Base-by-base conservation (phyloP, 2,329 filamentous ascomycete genomes). In the Pseudogymnoascus sp. region DNA sequence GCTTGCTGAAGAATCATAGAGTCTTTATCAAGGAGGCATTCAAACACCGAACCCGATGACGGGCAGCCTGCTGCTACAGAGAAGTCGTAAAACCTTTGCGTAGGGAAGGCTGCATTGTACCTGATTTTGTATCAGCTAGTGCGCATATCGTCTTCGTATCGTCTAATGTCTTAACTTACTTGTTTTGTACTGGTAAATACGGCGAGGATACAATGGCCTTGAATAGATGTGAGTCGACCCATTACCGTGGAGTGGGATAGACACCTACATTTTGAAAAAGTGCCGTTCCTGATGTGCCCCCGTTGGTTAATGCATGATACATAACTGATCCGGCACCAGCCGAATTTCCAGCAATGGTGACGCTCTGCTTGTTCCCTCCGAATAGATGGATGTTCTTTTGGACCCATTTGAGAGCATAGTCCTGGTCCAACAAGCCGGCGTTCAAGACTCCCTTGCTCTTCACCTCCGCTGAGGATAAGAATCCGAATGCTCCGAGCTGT, bases 271-370 rank as follows among this genome's bases (percentile, higher is more conserved):
- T 63, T 11, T 59, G 36, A 40, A 64, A 67, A 11, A 65, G 44
- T 21, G 42, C 26, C 1, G 64, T 53, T 13, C 47, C 42, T 19
- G 8, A 3, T 36, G 42, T 60, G 17, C 65, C 64, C 15, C 57
- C 47, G 33, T 64, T 65, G 3, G 65, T 60, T 15, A 10, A 75
- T 76, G 2, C 76, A 74, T 79, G 78, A 21, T 79, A 78, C 23
- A 82, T 77, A 3, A 82, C 78, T 19, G 73, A 74, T 0, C 80
- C 81, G 1, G 75, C 83, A 1, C 84, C 83, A 0, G 83, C 82
- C 11, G 78, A 81, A 65, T 83, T 80, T 0, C 84, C 83, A 65
- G 78, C 78, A 17, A 85, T 77, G 0, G 81, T 83, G 0, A 86
- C 79, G 10, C 78, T 76, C 1, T 70, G 67, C 0, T 76, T 75